Percentiles rank a stretch among this genome's conserved stretches.
Evolutionary conservation across 1,284 basidiomycete genomes (phyloP).

Genomic region (Cryptococcus sp.): DNA sequence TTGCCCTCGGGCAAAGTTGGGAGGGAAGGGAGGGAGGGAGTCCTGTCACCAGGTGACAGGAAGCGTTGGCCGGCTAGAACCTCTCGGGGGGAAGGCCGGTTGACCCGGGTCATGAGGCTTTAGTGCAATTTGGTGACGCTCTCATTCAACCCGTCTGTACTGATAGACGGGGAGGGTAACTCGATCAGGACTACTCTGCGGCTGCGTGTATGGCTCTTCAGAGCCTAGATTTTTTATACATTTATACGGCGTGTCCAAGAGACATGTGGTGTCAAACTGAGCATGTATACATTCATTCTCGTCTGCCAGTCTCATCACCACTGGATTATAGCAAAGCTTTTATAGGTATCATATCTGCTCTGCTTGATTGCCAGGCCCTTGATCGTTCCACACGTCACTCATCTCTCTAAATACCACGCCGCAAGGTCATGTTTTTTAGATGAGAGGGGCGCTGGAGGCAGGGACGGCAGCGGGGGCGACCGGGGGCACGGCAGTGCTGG

Average conservation of each 20-base stretch:
- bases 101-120: conserved; percentile 42
- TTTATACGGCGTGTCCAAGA: conserved; percentile 5
- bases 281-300: background rate
- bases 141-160: conserved; percentile 11
- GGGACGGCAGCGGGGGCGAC: conserved; percentile 4
- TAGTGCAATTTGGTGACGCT: conserved; percentile 54
- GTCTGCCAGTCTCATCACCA: background rate
- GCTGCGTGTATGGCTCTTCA: conserved; percentile 44
- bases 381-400: background rate
- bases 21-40: background rate
- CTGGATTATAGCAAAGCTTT: background rate
- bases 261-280: background rate
- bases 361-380: background rate
- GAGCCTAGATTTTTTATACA: conserved; percentile 47
- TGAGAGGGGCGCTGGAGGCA: conserved; percentile 1
- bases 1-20: background rate
- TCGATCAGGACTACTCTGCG: conserved; percentile 55
- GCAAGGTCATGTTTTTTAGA: background rate
- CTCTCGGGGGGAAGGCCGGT: background rate
- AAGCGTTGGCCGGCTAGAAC: conserved; percentile 5
- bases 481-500: conserved; percentile 8
- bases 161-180: conserved; percentile 40
- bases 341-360: conserved; percentile 2
- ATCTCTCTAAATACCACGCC: background rate
- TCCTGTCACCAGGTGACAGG: background rate